Base-by-base conservation (phyloP, 257 asterid genomes). In the Thymus mandschuricus region DNA sequence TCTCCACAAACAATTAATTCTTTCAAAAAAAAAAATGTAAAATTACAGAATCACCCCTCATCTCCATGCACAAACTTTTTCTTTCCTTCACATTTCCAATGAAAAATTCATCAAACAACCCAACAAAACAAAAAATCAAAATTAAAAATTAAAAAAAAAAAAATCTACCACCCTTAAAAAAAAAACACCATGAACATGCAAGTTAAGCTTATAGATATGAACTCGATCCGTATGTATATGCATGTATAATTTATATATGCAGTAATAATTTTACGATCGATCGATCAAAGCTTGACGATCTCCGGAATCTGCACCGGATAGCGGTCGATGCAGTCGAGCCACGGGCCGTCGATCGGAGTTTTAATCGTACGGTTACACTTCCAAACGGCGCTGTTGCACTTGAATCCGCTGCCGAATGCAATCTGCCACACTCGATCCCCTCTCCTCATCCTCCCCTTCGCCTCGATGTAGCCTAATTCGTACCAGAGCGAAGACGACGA, bases 371-470 rank as follows among this genome's bases (percentile, higher is more conserved):
- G 81, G 11, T 89, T 87, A 46, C 95, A 89, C 51, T 87, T 87
- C 97, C 97, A 91, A 8, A 91, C 91, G 0, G 96, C 96, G 59
- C 96, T 87, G 81, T 91, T 89, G 41, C 97, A 91, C 80, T 90
- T 90, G 12, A 89, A 89, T 0, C 96, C 96, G 78, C 96, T 90
- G 21, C 95, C 96, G 21, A 90, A 90, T 0, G 97, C 97, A 2
- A 91, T 91, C 75, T 91, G 97, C 97, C 97, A 91, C 21, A 91
- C 83, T 11, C 97, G 61, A 3, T 89, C 86, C 0, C 97, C 97
- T 30, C 76, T 89, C 77, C 59, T 84, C 96, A 92, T 92, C 89
- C 91, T 85, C 68, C 93, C 98, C 45, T 91, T 91, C 0, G 95
- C 80, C 44, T 91, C 97, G 4, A 89, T 87, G 74, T 91, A 91